Base-by-base conservation (phyloP, 2,329 filamentous ascomycete genomes). In the Blastomyces gilchristii region DNA sequence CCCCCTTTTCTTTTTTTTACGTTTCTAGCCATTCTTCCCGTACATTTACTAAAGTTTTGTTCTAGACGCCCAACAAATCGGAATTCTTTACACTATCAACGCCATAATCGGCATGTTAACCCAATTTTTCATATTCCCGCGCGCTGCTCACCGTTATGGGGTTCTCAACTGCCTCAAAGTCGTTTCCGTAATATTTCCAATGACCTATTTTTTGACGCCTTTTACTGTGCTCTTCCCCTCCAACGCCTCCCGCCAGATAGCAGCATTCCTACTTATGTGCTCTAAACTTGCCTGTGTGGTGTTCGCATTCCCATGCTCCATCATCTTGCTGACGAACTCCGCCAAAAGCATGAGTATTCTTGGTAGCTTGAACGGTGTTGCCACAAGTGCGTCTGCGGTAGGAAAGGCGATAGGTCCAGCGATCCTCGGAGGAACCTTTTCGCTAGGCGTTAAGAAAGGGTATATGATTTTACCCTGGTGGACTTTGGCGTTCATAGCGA, bases 251-350 rank as follows among this genome's bases (percentile, higher is more conserved):
- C 88, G 89, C 61, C 83, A 88, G 68, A 74, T 78, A 1, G 82
- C 73, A 5, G 79, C 96, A 59, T 81, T 91, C 62, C 64, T 76
- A 0, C 77, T 95, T 47, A 86, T 97, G 79, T 75, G 90, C 52
- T 68, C 87, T 69, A 95, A 96, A 73, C 87, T 88, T 11, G 82
- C 89, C 62, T 84, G 83, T 49, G 85, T 87, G 64, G 94, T 95
- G 67, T 87, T 97, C 70, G 88, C 88, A 0, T 97, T 97, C 73
- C 93, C 94, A 0, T 94, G 90, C 70, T 87, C 84, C 34, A 96
- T 90, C 6, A 97, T 97, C 68, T 80, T 97, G 58, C 82, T 97
- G 47, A 97, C 92, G 37, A 97, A 97, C 76, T 90, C 87, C 11
- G 91, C 91, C 4, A 77, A 81, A 0, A 91, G 87, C 62, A 78